A percentile compares a stretch with the other conserved stretches of the same genome.
Evolutionary conservation across 108 stramenopile genomes (phyloP).

Genomic region (Fragilariopsis cylindrus): DNA sequence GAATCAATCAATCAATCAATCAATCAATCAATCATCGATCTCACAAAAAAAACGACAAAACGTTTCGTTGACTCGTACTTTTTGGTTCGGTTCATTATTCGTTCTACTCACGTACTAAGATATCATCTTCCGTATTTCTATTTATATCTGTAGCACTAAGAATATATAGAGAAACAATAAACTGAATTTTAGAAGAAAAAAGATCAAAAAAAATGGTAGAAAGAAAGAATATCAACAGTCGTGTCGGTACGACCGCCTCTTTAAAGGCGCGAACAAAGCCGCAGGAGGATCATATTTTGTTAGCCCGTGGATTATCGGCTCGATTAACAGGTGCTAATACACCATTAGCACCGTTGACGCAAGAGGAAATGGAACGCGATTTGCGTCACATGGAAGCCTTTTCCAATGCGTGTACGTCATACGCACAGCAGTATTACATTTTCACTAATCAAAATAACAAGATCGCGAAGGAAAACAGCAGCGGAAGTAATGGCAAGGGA

Average conservation of each 20-base stretch:
- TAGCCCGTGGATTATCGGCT: slow-evolving; percentile 77
- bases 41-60: too few relatives aligned
- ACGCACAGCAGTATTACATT: slow-evolving; percentile 75
- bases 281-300: slow-evolving; percentile 41
- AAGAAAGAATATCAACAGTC: slow-evolving; percentile 16
- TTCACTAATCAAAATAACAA: slow-evolving; percentile 50
- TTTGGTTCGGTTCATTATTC: too few relatives aligned
- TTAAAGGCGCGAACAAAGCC: slow-evolving; percentile 14
- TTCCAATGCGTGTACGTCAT: slow-evolving; percentile 62
- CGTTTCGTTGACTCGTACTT: too few relatives aligned
- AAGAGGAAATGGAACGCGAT: slow-evolving; percentile 76
- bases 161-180: too few relatives aligned
- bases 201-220: slow-evolving; percentile 17
- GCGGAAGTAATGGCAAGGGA: slow-evolving; percentile 1
- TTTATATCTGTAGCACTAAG: too few relatives aligned
- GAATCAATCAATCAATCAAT: too few relatives aligned
- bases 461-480: not conserved
- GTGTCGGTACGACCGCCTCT: slow-evolving; percentile 11
- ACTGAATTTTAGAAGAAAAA: too few relatives aligned
- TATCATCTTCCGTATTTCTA: too few relatives aligned
- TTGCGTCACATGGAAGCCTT: slow-evolving; percentile 85
- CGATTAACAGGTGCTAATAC: slow-evolving; percentile 62
- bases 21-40: too few relatives aligned
- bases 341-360: slow-evolving; percentile 30
- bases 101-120: too few relatives aligned